Evolutionary conservation across 2,329 filamentous ascomycete genomes (phyloP), one percentile per base, ranked within the genome.

Genomic region (Aspergillus felis): DNA sequence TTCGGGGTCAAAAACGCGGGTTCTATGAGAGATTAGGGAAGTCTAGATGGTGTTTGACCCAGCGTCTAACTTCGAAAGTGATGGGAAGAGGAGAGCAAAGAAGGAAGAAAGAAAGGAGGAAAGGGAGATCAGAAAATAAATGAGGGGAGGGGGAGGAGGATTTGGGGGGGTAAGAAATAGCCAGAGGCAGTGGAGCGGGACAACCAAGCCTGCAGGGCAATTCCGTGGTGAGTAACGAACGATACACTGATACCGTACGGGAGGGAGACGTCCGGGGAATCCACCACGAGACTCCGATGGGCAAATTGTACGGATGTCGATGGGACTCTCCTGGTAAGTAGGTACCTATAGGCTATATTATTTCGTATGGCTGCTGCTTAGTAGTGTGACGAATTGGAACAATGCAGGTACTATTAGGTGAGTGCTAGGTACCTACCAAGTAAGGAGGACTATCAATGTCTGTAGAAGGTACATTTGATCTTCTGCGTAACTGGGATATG

Each of bases 231-330:
- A 22, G 8, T 24, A 46, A 12, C n/a, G n/a, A 44, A 22, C 22
- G 41, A 46, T 20, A 25, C 24, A 14, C 10, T 24, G 44, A 20
- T 47, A 47, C 44, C n/a, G 22, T 47, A 47, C 60, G 57, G 61
- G 60, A 58, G 57, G 55, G 55, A 59, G 62, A 63, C 60, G 59
- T 61, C 60, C 60, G 62, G 62, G 65, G 60, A 63, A 62, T 64
- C 64, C 59, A 62, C 51, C 44, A 60, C 49, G 57, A 57, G 51
- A 53, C 57, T 66, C 63, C 66, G 63, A 61, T 61, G 61, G 55
- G 55, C 56, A 56, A 57, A 53, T 60, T 60, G 59, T 60, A 58
- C 49, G 52, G 29, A 44, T 57, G 51, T 57, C 4, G 51, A 48
- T 48, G 32, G 41, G 32, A 55, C n/a, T 51, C n/a, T 51, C 24